phyloP scores from a whole-genome alignment of 192 early-diverging fungal species.

The Coemansia javaensis region DNA sequence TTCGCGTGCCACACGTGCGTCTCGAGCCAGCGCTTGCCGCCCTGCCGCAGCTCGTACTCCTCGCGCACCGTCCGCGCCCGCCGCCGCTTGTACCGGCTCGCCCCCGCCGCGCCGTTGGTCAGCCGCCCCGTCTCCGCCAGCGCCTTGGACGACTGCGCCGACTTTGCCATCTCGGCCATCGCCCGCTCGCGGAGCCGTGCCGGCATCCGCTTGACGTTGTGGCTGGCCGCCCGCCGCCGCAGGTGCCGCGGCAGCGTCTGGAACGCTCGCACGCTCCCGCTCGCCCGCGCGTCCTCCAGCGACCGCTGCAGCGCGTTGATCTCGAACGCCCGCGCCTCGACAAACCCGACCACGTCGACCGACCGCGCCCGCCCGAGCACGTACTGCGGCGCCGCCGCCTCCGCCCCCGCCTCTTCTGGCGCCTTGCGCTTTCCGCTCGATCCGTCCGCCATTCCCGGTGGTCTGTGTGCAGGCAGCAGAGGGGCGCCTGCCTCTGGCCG shows the following conservation, averaged over 20 bases:
- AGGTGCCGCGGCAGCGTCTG: slow-evolving; percentile 89
- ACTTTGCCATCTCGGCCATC: slow-evolving; percentile 59
- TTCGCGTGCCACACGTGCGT: slow-evolving; percentile 99
- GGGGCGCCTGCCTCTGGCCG: too few relatives aligned
- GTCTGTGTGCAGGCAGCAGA: background rate
- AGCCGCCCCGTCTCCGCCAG: slow-evolving; percentile 11
- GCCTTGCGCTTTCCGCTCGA: background rate
- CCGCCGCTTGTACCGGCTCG: slow-evolving; percentile 43
- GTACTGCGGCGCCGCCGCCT: slow-evolving; percentile 7
- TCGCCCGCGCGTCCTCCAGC: slow-evolving; percentile 57
- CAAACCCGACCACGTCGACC: slow-evolving; percentile 38
- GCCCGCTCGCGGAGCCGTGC: slow-evolving; percentile 73
- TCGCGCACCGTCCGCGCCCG: slow-evolving; percentile 15
- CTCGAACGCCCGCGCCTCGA: slow-evolving; percentile 77
- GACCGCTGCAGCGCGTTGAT: slow-evolving; percentile 78
- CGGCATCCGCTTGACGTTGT: slow-evolving; percentile 93
- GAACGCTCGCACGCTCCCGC: slow-evolving; percentile 65
- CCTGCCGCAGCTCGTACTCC: slow-evolving; percentile 45
- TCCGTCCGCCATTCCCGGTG: background rate
- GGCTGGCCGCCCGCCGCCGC: slow-evolving; percentile 88
- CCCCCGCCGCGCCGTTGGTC: slow-evolving; percentile 23
- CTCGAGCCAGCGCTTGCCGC: slow-evolving; percentile 79
- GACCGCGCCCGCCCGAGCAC: slow-evolving; percentile 42
- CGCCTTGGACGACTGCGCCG: slow-evolving; percentile 19
- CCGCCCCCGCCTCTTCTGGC: too few relatives aligned